phyloP scores from a whole-genome alignment of 2,329 filamentous ascomycete genomes.

The Cytospora chrysosperma region DNA sequence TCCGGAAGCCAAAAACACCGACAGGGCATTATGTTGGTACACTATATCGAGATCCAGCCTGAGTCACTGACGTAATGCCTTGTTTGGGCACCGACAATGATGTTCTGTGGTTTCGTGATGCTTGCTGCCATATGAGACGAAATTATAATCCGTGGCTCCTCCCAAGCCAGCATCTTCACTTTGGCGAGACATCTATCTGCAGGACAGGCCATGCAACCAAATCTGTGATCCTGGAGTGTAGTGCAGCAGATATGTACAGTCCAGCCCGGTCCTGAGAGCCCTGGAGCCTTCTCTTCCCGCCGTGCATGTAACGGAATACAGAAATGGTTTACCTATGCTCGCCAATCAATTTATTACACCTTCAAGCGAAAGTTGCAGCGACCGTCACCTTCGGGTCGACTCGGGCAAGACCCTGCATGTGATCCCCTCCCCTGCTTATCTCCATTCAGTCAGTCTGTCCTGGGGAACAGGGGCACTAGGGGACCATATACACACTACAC shows the following conservation, averaged over 20 bases:
- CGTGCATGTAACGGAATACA: background rate
- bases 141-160: background rate
- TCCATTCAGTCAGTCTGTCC: background rate
- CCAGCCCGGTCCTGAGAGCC: no score
- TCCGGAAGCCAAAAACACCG: no score
- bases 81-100: no score
- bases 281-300: no score
- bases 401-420: background rate
- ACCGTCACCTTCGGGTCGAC: background rate
- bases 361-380: slow-evolving; percentile 28
- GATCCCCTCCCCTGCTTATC: background rate
- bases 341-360: background rate
- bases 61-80: no score
- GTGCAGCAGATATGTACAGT: no score
- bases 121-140: background rate
- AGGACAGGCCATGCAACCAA: background rate
- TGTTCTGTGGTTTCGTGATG: no score
- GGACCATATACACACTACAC: no score
- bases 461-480: no score
- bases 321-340: background rate
- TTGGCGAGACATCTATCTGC: background rate
- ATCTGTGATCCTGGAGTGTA: no score
- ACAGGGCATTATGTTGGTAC: no score
- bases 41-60: no score
- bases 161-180: background rate